Evolutionary conservation across 345 rosid genomes (phyloP), one percentile per base, ranked within the genome.

Genomic region (Populus davidiana): DNA sequence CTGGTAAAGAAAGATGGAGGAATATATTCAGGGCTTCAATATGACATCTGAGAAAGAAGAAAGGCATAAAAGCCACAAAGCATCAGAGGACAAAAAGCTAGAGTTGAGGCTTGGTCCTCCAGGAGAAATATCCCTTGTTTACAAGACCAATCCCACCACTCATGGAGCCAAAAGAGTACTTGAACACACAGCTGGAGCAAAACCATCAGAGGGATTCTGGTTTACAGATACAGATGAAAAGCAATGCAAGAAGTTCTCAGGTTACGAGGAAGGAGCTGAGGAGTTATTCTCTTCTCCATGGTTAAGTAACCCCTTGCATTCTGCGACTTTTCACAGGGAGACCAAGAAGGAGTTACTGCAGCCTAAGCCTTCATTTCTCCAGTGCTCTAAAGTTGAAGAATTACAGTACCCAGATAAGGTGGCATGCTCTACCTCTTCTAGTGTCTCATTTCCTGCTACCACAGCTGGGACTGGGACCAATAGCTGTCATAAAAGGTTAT

Each of bases 31-130:
- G 36, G 35, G 61, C 73, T 74, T 69, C 70, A 70, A 70, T 16
- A 2, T 61, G 74, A 29, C 52, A 29, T 61, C 49, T 21, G 65
- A 63, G 71, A 33, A 33, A 33, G 36, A 33, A 33, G 36, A 33
- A 33, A 4, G 36, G 36, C 62, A 49, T 35, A 31, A 11, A 29
- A 67, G 16, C 9, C 50, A 35, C 5, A 61, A 77, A 23, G 67
- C 50, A 21, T 31, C 80, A 21, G 83, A 83, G 17, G 88, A 81
- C 62, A 78, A 85, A 23, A 84, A 68, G 69, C 73, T 87, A 83
- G 88, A 83, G 76, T 74, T 85, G 69, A 87, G 83, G 71, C 86
- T 87, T 43, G 83, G 84, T 82, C 88, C 85, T 68, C 90, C 87
- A 0, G 86, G 83, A 74, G 86, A 81, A 66, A 52, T n/a, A 20